Base-by-base conservation (phyloP, 2,329 filamentous ascomycete genomes). In the Lachnellula cervina region DNA sequence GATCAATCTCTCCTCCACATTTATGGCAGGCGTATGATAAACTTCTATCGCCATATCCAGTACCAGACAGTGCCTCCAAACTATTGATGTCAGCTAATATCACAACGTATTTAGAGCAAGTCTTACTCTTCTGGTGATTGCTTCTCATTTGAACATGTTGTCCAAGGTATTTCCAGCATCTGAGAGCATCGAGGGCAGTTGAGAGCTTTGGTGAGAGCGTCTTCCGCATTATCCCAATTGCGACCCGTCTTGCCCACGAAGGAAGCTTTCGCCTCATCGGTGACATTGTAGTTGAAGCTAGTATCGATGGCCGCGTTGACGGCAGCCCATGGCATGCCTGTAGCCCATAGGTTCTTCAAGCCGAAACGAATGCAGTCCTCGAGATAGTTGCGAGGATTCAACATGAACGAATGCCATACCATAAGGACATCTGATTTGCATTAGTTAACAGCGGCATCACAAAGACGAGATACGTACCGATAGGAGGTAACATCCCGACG, bases 361-460 rank as follows among this genome's bases (percentile, higher is more conserved):
- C 81, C 82, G 28, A 75, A 71, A 7, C 87, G 78, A 54, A 90
- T 73, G 64, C 83, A 84, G 67, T 93, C 89, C 64, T 92, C 87
- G 4, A 90, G 78, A 66, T 85, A 92, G n/a, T 74, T 76, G 42
- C 86, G 77, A 0, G 89, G 89, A 62, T 91, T 92, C 3, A 93
- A 80, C 81, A 89, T 86, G 65, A 89, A 88, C 0, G 87, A 75
- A 69, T 93, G 89, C 84, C 86, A 89, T 0, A 92, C 84, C 86
- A 92, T 88, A 19, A 91, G 71, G 0, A 92, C 81, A 71, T 92
- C 88, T 77, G 11, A 11, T 23, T 11, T 28, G 13, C 14, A 23
- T 28, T 46, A 38, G 23, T 46, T 11, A 32, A 21, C 23, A 46
- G n/a, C 11, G 1, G 5, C 5, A 16, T 25, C n/a, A n/a, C 13